phyloP scores from a whole-genome alignment of 768 basidiomycete genomes.

The Flagelloscypha sp. region DNA sequence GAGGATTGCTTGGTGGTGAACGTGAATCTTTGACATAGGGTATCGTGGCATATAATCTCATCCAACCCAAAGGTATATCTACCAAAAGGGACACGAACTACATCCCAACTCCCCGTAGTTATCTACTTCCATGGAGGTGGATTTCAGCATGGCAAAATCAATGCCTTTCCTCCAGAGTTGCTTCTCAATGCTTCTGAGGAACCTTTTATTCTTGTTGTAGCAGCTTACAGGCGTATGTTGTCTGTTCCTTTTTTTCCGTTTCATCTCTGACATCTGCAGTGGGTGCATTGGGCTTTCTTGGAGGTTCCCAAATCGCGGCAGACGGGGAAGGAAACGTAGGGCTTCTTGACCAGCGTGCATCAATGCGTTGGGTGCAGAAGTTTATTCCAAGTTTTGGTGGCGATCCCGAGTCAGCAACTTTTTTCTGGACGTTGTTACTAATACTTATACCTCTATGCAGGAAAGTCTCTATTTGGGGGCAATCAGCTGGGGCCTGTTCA shows the following conservation, averaged over 20 bases:
- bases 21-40: too few relatives aligned
- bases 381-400: constrained; percentile 41
- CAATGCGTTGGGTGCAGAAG: constrained; percentile 39
- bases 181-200: constrained; percentile 6
- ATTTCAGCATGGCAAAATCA: constrained; percentile 5
- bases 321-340: too few relatives aligned
- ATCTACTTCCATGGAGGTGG: constrained; percentile 10
- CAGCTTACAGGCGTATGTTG: too few relatives aligned
- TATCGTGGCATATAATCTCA: neutral
- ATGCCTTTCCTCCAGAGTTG: constrained; percentile 3
- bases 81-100: neutral
- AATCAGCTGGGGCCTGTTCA: constrained; percentile 9
- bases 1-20: constrained; percentile 8
- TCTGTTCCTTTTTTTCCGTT: too few relatives aligned
- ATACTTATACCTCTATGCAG: too few relatives aligned
- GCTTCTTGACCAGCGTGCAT: too few relatives aligned
- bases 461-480: constrained; percentile 8
- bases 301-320: too few relatives aligned
- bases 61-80: neutral
- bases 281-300: too few relatives aligned
- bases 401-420: constrained; percentile 24
- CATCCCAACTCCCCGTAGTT: constrained; percentile 4
- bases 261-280: too few relatives aligned
- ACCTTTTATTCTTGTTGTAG: constrained; percentile 3
- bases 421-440: too few relatives aligned